phyloP scores from a whole-genome alignment of 2,329 filamentous ascomycete species.

The Penicillium decumbens region DNA sequence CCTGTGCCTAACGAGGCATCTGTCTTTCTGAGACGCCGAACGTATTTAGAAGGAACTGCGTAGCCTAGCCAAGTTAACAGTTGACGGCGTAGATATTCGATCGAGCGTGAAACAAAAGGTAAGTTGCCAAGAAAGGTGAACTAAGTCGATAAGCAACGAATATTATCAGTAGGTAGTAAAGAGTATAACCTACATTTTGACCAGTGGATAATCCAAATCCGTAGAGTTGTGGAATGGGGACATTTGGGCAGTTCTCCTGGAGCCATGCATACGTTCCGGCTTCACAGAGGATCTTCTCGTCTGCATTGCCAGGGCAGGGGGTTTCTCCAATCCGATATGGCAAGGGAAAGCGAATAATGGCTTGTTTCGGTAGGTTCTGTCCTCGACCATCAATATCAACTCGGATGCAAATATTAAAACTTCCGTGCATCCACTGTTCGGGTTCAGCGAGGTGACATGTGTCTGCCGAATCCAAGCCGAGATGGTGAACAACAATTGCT shows the following conservation, averaged over 20 bases:
- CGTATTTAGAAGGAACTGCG: neutral
- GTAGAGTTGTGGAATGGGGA: conserved; percentile 14
- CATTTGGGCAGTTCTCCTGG: conserved; percentile 24
- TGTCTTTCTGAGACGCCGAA: neutral
- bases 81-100: neutral
- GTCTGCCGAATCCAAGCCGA: too few species aligned
- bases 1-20: too few species aligned
- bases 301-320: conserved; percentile 36
- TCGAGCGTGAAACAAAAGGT: neutral
- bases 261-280: conserved; percentile 42
- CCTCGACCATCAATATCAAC: too few species aligned
- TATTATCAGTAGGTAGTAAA: too few species aligned
- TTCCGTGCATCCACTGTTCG: too few species aligned
- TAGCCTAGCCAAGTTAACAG: neutral
- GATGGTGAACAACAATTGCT: too few species aligned
- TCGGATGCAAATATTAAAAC: too few species aligned
- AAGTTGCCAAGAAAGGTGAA: conserved; percentile 5
- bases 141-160: neutral
- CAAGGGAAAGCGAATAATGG: too few species aligned
- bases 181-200: neutral
- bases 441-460: too few species aligned
- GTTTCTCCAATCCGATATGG: conserved; percentile 35
- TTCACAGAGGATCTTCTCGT: conserved; percentile 44
- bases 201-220: conserved; percentile 13
- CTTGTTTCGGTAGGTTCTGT: too few species aligned